Evolutionary conservation across 768 basidiomycete species (phyloP).

Genomic region (Phaeotremella fagi): DNA sequence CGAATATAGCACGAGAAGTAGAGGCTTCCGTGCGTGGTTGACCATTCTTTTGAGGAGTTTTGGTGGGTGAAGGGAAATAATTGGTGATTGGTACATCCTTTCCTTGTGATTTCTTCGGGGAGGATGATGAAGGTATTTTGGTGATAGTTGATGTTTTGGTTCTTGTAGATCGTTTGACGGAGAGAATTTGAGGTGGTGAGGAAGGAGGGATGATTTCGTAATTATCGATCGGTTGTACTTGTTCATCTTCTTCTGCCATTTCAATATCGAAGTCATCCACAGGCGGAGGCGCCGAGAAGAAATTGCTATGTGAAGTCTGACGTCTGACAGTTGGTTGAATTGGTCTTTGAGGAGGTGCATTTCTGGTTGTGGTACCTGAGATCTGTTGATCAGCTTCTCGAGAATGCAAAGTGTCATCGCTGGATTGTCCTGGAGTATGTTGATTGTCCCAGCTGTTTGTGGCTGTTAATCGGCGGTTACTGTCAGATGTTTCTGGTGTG

Average conservation of each 20-base stretch:
- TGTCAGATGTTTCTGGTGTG: conserved; percentile 4
- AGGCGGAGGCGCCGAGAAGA: neutral
- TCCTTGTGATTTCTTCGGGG: no score
- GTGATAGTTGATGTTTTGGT: no score
- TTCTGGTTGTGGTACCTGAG: no score
- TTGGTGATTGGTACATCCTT: no score
- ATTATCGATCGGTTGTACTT: conserved; percentile 2
- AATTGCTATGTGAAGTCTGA: no score
- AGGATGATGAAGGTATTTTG: no score
- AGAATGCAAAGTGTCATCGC: conserved; percentile 13
- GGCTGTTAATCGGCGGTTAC: neutral
- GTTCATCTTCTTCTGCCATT: conserved; percentile 12
- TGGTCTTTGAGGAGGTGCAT: no score
- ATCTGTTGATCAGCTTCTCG: no score
- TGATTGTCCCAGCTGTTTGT: neutral
- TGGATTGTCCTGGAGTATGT: neutral
- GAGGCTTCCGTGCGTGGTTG: neutral
- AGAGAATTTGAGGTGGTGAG: conserved; percentile 10
- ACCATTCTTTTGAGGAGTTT: neutral
- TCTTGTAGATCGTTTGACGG: neutral
- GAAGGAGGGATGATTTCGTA: conserved; percentile 29
- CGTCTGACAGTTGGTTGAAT: no score
- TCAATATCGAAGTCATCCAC: conserved; percentile 24
- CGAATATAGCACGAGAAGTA: neutral
- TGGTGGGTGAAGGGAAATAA: neutral